Evolutionary conservation across 2,329 filamentous ascomycete genomes (phyloP), one percentile per base, ranked within the genome.

Genomic region (Exserohilum turcica): DNA sequence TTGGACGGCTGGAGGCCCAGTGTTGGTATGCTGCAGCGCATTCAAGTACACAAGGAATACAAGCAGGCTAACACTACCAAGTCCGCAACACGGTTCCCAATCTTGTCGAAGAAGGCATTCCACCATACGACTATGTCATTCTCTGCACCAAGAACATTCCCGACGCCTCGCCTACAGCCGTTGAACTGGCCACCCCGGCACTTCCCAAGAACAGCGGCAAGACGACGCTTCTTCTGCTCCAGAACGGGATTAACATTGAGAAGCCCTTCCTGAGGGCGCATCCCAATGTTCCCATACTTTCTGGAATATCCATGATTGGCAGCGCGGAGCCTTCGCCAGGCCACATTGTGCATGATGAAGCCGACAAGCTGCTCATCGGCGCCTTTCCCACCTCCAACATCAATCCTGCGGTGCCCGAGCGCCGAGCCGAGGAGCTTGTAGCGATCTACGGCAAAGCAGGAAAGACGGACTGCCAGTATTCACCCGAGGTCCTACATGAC

Each of bases 181-280:
- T 75, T 33, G 78, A 82, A 1, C 66, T 85, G 28, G 79, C 86
- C 21, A 63, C 67, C 0, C 80, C 82, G 0, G 83, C 82, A 2
- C 71, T 87, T 1, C 82, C 79, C 0, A 75, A 77, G 6, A 40
- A 58, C n/a, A 73, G 71, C 0, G 76, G 74, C 1, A 72, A 78
- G 19, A 85, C 84, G 0, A 76, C 76, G 24, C 80, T 87, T 38
- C 75, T 86, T 0, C 76, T 87, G 6, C 72, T 84, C 5, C 85
- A 87, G 56, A 87, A 87, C 61, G 85, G 85, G 0, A 70, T 87
- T n/a, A 84, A 86, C 60, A 86, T 87, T 56, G 83, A 87, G 57
- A 78, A 76, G 36, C 82, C 83, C 0, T 64, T 86, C 16, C 64
- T 82, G 15, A 50, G 64, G 0, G 67, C 71, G 0, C 85, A 85